A percentile compares a stretch with the other conserved stretches of the same genome.
These are phyloP conservation scores for Pseudogymnoascus sp. DNA, from an alignment of 2,329 filamentous ascomycete genomes.

Conservation along the genomic window DNA sequence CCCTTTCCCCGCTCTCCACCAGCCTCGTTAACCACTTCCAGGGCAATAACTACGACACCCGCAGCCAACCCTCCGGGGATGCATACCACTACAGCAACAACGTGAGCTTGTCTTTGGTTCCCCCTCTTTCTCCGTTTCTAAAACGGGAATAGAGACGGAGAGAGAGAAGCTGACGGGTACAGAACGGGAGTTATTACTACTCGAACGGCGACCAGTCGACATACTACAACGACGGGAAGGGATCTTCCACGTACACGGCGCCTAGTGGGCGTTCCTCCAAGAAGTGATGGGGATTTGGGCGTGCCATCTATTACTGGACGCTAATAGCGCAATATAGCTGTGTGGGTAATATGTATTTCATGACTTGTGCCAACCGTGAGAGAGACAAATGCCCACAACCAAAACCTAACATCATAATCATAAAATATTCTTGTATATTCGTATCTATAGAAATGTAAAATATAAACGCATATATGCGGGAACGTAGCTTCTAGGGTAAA, in stretches of 20 bases:
- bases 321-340: not conserved
- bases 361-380: not conserved
- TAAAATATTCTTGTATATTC: not conserved
- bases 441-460: not conserved
- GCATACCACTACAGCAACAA: conserved; percentile 63
- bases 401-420: not conserved
- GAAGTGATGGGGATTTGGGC: conserved; percentile 16
- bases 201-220: conserved; percentile 61
- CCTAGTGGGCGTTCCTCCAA: conserved; percentile 36
- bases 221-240: conserved; percentile 58
- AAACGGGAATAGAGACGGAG: not conserved
- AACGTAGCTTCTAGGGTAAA: not conserved
- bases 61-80: conserved; percentile 50
- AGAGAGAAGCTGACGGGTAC: conserved; percentile 25
- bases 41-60: conserved; percentile 63
- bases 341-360: not conserved
- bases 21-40: conserved; percentile 25
- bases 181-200: conserved; percentile 65
- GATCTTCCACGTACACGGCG: conserved; percentile 53
- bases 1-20: not conserved
- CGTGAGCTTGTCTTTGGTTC: conserved; percentile 30
- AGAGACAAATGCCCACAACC: not conserved
- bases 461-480: not conserved
- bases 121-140: not conserved
- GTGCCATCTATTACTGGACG: not conserved